phyloP scores from a whole-genome alignment of 108 stramenopile species.

The Nitzschia sp. region DNA sequence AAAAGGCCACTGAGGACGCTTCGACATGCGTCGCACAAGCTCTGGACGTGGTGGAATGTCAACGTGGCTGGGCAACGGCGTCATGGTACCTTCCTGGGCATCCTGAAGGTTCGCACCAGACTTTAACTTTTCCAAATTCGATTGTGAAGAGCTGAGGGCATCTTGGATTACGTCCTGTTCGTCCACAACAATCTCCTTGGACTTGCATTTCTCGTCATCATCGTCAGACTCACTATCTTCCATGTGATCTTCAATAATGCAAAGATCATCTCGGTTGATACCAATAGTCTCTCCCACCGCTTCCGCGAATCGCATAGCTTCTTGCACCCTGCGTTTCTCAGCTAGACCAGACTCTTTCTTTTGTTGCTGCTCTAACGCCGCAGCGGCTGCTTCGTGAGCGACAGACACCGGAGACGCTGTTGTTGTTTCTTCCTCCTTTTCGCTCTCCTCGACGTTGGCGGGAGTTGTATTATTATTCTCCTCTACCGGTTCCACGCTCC shows the following conservation, averaged over 20 bases:
- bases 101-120: not conserved
- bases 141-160: not conserved
- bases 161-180: not conserved
- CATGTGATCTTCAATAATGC: slow-evolving; percentile 66
- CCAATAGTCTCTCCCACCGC: slow-evolving; percentile 66
- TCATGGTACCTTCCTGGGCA: not conserved
- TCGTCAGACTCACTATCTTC: slow-evolving; percentile 39
- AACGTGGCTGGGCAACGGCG: not conserved
- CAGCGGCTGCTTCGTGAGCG: slow-evolving; percentile 11
- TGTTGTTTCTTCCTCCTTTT: slow-evolving; percentile 28
- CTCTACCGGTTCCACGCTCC: slow-evolving; percentile 4
- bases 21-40: slow-evolving; percentile 17
- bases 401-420: slow-evolving; percentile 13
- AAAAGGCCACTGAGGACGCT: slow-evolving; percentile 27
- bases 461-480: not conserved
- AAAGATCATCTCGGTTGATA: slow-evolving; percentile 47
- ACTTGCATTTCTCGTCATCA: slow-evolving; percentile 25
- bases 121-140: not conserved
- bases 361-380: slow-evolving; percentile 4
- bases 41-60: slow-evolving; percentile 4
- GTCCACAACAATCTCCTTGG: slow-evolving; percentile 4
- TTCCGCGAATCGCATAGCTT: slow-evolving; percentile 71
- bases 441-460: no score
- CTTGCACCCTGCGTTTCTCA: slow-evolving; percentile 50
- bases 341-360: slow-evolving; percentile 34